Conservation (phyloP, 2,329 filamentous ascomycete species). For the Colletotrichum echinochloae region DNA sequence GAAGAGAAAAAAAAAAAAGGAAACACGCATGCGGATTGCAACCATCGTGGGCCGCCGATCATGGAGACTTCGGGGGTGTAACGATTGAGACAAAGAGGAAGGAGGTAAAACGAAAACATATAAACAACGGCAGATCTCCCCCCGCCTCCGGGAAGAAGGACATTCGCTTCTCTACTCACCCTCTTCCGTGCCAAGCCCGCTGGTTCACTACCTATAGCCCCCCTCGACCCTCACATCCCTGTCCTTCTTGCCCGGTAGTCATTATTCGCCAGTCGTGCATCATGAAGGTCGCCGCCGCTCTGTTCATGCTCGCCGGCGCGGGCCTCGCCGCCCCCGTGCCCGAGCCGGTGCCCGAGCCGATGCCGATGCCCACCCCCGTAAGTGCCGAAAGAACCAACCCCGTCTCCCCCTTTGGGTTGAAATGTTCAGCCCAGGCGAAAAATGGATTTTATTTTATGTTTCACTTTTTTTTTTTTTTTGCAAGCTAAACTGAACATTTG, state of each 20-base stretch:
- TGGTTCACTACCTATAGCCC: constrained; percentile 18
- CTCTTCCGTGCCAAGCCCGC: constrained; percentile 31
- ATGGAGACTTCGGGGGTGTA: not conserved
- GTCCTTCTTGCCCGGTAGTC: constrained; percentile 2
- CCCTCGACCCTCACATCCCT: constrained; percentile 16
- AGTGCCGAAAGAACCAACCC: constrained; percentile 4
- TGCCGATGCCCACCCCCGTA: constrained; percentile 46
- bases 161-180: constrained; percentile 4
- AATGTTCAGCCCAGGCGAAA: not conserved
- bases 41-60: constrained; percentile 27
- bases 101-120: constrained; percentile 23
- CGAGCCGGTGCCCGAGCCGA: constrained; percentile 26
- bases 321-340: constrained; percentile 43
- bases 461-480: too few species aligned
- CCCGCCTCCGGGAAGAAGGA: constrained; percentile 17
- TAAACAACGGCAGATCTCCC: constrained; percentile 38
- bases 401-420: not conserved
- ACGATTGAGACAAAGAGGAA: constrained; percentile 22
- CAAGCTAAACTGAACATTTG: not conserved
- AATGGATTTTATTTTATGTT: too few species aligned
- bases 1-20: too few species aligned
- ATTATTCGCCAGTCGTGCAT: not conserved
- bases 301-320: constrained; percentile 42
- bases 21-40: constrained; percentile 30
- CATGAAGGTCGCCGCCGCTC: constrained; percentile 41